Conservation (phyloP, 345 rosid genomes). For the Chamaenerion angustifolium region DNA sequence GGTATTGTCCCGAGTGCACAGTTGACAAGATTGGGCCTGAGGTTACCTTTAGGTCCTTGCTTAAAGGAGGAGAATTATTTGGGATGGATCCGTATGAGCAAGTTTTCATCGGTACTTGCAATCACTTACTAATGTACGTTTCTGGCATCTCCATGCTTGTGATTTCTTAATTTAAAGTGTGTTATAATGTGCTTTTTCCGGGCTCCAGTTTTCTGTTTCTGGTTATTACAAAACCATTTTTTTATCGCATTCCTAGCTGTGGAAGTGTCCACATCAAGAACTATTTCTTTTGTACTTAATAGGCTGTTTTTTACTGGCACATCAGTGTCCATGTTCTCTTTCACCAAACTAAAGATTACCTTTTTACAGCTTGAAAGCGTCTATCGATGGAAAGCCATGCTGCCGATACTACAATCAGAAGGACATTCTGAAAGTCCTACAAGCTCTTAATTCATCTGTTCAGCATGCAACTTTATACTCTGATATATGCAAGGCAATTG, state of each 20-base stretch:
- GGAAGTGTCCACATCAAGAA: too few species aligned
- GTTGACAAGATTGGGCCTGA: conserved; percentile 48
- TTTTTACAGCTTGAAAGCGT: conserved; percentile 40
- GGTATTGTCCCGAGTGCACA: conserved; percentile 92
- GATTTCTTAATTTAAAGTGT: conserved; percentile 2
- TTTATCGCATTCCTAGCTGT: too few species aligned
- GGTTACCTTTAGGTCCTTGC: conserved; percentile 42
- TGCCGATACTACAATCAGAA: conserved; percentile 52
- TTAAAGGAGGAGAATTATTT: conserved; percentile 67
- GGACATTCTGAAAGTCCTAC: conserved; percentile 55
- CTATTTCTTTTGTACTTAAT: too few species aligned
- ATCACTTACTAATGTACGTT: conserved; percentile 90
- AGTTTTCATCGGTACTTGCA: conserved; percentile 83
- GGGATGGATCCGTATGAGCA: conserved; percentile 69
- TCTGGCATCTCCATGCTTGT: conserved; percentile 13
- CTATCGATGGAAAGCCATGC: conserved; percentile 22
- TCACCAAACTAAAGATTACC: neutral
- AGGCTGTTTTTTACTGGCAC: too few species aligned
- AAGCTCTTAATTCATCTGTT: conserved; percentile 40
- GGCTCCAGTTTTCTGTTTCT: neutral
- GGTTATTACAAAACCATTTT: neutral
- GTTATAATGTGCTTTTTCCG: conserved; percentile 1
- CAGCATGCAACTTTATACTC: conserved; percentile 31
- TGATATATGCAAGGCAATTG: conserved; percentile 52
- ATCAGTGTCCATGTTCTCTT: too few species aligned